These are phyloP conservation scores for Pleurotus cornucopiae DNA, from an alignment of 768 basidiomycete species.

Conservation along the genomic window DNA sequence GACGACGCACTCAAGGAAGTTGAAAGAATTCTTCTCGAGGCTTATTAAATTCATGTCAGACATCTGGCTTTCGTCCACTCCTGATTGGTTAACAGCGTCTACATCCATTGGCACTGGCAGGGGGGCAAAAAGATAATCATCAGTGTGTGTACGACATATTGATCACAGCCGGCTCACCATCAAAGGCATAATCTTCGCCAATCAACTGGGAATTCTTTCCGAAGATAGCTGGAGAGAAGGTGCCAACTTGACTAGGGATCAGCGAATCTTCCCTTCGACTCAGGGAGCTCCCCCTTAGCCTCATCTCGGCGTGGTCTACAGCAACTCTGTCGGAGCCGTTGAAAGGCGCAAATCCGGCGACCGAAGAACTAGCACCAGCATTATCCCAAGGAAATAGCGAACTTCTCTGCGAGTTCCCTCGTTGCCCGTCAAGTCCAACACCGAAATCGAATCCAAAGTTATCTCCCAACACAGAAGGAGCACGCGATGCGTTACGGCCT, in stretches of 20 bases:
- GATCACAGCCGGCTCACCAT: slow-evolving; percentile 38
- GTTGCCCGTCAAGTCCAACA: slow-evolving; percentile 26
- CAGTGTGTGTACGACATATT: slow-evolving; percentile 1
- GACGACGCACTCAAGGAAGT: slow-evolving; percentile 68
- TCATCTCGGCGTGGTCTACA: slow-evolving; percentile 49
- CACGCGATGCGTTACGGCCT: slow-evolving; percentile 68
- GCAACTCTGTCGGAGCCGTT: slow-evolving; percentile 41
- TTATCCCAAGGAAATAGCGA: slow-evolving; percentile 84
- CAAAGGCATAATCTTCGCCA: slow-evolving; percentile 64
- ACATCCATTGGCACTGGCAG: not conserved
- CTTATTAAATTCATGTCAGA: slow-evolving; percentile 53
- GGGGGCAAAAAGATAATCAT: not conserved
- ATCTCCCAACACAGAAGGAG: slow-evolving; percentile 45
- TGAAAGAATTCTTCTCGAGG: slow-evolving; percentile 72
- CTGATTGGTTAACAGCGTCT: slow-evolving; percentile 16
- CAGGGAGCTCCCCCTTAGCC: slow-evolving; percentile 44
- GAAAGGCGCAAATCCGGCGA: slow-evolving; percentile 27
- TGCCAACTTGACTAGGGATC: slow-evolving; percentile 43
- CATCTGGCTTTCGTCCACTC: slow-evolving; percentile 41
- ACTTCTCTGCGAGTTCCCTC: slow-evolving; percentile 57
- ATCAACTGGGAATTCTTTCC: slow-evolving; percentile 36
- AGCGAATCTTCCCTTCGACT: slow-evolving; percentile 59
- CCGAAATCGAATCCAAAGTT: slow-evolving; percentile 42
- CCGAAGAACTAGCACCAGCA: slow-evolving; percentile 63
- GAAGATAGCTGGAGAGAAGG: slow-evolving; percentile 49